Base-by-base conservation (phyloP, 1,284 basidiomycete genomes). In the Chalciporus sp. region DNA sequence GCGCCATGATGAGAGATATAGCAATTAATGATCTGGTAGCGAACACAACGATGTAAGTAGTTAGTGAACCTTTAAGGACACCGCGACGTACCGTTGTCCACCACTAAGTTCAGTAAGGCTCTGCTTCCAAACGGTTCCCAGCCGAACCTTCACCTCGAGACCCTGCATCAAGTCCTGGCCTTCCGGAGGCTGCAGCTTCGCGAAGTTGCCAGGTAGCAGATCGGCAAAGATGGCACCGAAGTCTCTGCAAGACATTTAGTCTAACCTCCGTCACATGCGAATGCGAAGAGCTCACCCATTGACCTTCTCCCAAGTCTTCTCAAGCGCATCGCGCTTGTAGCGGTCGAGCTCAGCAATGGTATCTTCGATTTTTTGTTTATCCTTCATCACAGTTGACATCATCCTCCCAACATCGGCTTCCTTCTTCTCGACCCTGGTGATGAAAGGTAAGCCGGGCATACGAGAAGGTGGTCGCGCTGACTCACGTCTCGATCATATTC, bases 201-300 rank as follows among this genome's bases (percentile, higher is more conserved):
- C 94, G 68, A 95, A 97, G 72, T 99, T 99, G 28, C 95, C 95
- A 0, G 97, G 97, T 1, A 99, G 74, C 1, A 99, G 80, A 66
- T 99, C 97, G 6, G 86, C 94, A 69, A 99, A 99, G 71, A 99
- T 99, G 10, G 84, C 86, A 12, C 97, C 97, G 70, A 99, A 99
- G 72, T 98, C 96, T 48, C 93, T 95, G 65, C 12, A 45, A 42
- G 40, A 31, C 12, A 17, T 1, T 19, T 33, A 19, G 27, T 63
- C 20, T 12, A 41, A 49, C 27, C 28, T 19, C 27, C 10, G 33
- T 47, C 40, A 19, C 27, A n/a, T 2, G 39, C 43, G 26, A 42
- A n/a, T 56, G 52, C 31, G 47, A 44, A 20, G 16, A 17, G 72
- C 88, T 63, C 64, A 94, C 93, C 80, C 83, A 65, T 94, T 92